Percentiles rank a stretch among this genome's conserved stretches.
Evolutionary conservation across 352 stramenopile species (phyloP).

Genomic region (Phytophthora hibernalis): DNA sequence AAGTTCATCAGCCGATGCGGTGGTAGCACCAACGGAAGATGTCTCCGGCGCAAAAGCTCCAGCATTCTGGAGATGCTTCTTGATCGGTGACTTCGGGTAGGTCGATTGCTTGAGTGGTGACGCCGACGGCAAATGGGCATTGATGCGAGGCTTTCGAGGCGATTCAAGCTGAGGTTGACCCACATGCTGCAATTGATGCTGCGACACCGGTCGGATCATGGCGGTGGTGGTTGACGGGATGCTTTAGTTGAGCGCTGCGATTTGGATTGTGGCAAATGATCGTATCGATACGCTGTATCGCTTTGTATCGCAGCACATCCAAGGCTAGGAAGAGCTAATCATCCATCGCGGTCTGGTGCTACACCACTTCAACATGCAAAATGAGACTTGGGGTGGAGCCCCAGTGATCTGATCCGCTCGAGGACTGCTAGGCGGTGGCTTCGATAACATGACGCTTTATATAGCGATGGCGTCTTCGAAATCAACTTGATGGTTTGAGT

Average conservation of each 20-base stretch:
- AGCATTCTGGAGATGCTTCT: slow-evolving; percentile 58
- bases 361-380: slow-evolving; percentile 11
- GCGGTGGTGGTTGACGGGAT: not conserved
- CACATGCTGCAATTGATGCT: slow-evolving; percentile 27
- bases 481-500: slow-evolving; percentile 3
- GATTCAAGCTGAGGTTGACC: slow-evolving; percentile 17
- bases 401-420: slow-evolving; percentile 17
- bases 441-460: slow-evolving; percentile 22
- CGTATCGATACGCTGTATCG: not conserved
- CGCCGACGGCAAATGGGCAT: slow-evolving; percentile 11
- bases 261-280: slow-evolving; percentile 23
- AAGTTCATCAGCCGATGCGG: slow-evolving; percentile 1
- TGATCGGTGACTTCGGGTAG: slow-evolving; percentile 55
- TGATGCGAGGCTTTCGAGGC: slow-evolving; percentile 16
- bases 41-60: slow-evolving; percentile 4
- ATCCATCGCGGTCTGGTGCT: slow-evolving; percentile 19
- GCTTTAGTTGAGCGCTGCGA: slow-evolving; percentile 22
- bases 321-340: not conserved
- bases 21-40: not conserved
- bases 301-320: not conserved
- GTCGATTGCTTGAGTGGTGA: slow-evolving; percentile 18
- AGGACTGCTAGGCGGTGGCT: too few relatives aligned
- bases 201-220: slow-evolving; percentile 39
- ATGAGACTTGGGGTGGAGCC: not conserved
- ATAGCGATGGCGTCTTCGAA: slow-evolving; percentile 17